A percentile compares a stretch with the other conserved stretches of the same genome.
Conservation (phyloP, 495 filamentous ascomycete genomes). For the Penicillium lividum region DNA sequence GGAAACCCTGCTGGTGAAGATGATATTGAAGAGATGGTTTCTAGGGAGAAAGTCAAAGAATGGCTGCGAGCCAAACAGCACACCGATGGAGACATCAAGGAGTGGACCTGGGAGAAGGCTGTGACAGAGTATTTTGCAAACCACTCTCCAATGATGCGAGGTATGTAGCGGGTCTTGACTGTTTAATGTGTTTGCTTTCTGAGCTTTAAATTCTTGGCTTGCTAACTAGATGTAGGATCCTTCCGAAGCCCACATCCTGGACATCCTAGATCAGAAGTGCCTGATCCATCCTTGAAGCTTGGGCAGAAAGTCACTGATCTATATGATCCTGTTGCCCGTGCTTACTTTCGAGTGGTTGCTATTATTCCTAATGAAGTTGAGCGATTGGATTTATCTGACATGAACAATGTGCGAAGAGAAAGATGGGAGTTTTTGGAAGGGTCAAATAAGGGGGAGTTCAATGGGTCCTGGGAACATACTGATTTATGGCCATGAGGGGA, state of each 20-base stretch:
- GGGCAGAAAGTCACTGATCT: slow-evolving; percentile 71
- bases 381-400: slow-evolving; percentile 68
- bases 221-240: slow-evolving; percentile 44
- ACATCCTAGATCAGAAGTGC: slow-evolving; percentile 47
- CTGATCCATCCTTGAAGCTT: slow-evolving; percentile 53
- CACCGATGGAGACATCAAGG: slow-evolving; percentile 28
- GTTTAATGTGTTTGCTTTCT: neutral
- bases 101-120: slow-evolving; percentile 73
- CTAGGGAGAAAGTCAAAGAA: slow-evolving; percentile 48
- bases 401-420: slow-evolving; percentile 64
- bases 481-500: slow-evolving; percentile 77
- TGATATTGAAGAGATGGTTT: slow-evolving; percentile 33
- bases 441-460: slow-evolving; percentile 31
- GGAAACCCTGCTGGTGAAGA: slow-evolving; percentile 59
- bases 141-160: slow-evolving; percentile 72
- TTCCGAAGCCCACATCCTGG: slow-evolving; percentile 81
- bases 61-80: slow-evolving; percentile 32
- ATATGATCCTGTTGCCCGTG: slow-evolving; percentile 65
- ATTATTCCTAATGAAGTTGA: slow-evolving; percentile 82
- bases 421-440: slow-evolving; percentile 54
- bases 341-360: slow-evolving; percentile 83
- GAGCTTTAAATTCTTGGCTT: neutral
- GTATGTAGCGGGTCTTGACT: slow-evolving; percentile 31
- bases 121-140: slow-evolving; percentile 87
- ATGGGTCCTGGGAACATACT: slow-evolving; percentile 66